Conservation (phyloP, 495 filamentous ascomycete genomes). For the Hypoxylon lenormandii region DNA sequence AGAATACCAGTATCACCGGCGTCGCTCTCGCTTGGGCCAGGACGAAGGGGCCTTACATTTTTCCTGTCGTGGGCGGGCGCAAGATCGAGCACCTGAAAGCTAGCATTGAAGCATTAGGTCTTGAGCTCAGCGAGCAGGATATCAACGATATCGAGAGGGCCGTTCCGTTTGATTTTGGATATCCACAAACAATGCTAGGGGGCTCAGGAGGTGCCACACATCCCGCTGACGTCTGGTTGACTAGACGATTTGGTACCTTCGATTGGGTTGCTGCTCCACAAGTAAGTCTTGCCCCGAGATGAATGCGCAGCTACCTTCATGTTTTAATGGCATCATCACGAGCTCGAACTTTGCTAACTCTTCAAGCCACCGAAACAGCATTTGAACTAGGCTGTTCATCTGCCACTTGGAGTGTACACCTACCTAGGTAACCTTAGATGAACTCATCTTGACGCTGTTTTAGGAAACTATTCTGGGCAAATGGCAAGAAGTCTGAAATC, state of each 20-base stretch:
- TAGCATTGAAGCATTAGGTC: constrained; percentile 68
- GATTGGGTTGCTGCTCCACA: constrained; percentile 51
- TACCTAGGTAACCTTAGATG: too few relatives aligned
- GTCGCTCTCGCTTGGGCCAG: constrained; percentile 74
- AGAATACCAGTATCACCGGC: constrained; percentile 57
- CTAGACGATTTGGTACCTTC: constrained; percentile 51
- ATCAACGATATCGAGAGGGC: constrained; percentile 69
- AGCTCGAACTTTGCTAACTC: too few relatives aligned
- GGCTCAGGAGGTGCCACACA: constrained; percentile 49
- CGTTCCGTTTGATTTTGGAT: constrained; percentile 66
- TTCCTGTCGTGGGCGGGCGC: constrained; percentile 71
- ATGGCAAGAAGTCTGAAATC: too few relatives aligned
- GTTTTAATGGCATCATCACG: too few relatives aligned
- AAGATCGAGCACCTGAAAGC: constrained; percentile 67
- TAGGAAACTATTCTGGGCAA: too few relatives aligned
- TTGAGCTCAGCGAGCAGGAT: constrained; percentile 66
- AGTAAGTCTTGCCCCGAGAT: not conserved
- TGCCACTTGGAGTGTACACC: too few relatives aligned
- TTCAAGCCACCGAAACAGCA: too few relatives aligned
- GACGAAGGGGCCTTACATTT: constrained; percentile 72
- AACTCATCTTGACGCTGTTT: too few relatives aligned
- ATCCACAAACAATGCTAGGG: constrained; percentile 64
- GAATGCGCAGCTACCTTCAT: too few relatives aligned
- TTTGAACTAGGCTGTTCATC: too few relatives aligned
- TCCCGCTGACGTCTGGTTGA: constrained; percentile 53